A percentile compares a stretch with the other conserved stretches of the same genome.
These are phyloP conservation scores for Penicillium crystallinum DNA, from an alignment of 495 filamentous ascomycete species.

Conservation along the genomic window DNA sequence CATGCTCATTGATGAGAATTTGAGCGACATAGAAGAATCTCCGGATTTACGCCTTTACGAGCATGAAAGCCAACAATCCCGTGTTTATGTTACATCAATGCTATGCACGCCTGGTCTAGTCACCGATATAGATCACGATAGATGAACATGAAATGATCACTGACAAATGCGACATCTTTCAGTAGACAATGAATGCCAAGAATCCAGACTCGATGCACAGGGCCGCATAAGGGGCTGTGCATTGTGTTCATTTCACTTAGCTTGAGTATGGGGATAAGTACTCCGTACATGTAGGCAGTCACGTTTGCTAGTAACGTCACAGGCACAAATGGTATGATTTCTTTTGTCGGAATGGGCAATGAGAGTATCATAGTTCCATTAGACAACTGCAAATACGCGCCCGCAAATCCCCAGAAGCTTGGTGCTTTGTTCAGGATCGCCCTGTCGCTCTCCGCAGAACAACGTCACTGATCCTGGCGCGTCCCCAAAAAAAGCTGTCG, in stretches of 20 bases:
- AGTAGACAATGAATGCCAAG: neutral
- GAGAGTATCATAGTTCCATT: no score
- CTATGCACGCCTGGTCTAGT: slow-evolving; percentile 13
- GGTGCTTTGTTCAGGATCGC: slow-evolving; percentile 1
- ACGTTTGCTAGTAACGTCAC: neutral
- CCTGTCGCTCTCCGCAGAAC: slow-evolving; percentile 10
- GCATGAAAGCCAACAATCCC: neutral
- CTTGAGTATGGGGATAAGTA: neutral
- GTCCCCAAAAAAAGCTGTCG: slow-evolving; percentile 27
- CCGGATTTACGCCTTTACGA: neutral
- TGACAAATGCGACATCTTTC: no score
- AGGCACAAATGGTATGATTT: neutral
- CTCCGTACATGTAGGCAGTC: neutral
- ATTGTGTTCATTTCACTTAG: neutral
- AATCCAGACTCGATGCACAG: neutral
- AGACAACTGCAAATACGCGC: neutral
- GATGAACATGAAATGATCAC: neutral
- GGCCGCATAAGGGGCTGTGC: slow-evolving; percentile 1
- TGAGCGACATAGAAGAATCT: neutral
- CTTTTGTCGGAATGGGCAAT: neutral
- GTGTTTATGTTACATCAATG: slow-evolving; percentile 6
- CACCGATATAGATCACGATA: slow-evolving; percentile 2
- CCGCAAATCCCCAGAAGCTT: neutral
- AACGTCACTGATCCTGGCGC: slow-evolving; percentile 28
- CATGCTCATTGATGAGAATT: neutral